Percentiles rank a stretch among this genome's conserved stretches.
Conservation (phyloP, 2,329 filamentous ascomycete genomes). For the Exophiala xenobiotica region DNA sequence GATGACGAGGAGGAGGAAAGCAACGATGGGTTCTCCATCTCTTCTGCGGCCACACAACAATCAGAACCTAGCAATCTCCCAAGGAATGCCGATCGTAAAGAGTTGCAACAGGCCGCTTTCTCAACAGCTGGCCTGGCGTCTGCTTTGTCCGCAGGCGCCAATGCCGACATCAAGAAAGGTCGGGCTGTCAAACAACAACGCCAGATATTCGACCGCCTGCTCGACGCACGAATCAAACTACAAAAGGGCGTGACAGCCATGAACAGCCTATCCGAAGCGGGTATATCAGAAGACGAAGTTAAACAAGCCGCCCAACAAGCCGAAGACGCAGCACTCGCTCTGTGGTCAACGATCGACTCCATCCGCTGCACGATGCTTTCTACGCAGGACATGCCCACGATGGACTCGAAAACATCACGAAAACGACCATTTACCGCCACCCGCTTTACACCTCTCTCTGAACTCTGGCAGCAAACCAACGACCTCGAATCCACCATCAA, state of each 20-base stretch:
- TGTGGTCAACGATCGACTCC: conserved; percentile 70
- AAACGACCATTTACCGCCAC: conserved; percentile 53
- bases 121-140: conserved; percentile 62
- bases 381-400: conserved; percentile 28
- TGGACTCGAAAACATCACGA: conserved; percentile 52
- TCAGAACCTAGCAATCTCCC: no score
- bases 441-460: conserved; percentile 54
- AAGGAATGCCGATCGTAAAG: conserved; percentile 51
- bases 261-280: conserved; percentile 63
- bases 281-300: conserved; percentile 35
- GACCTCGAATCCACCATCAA: conserved; percentile 61
- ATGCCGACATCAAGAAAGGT: conserved; percentile 80
- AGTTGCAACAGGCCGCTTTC: conserved; percentile 65
- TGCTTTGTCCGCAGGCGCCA: conserved; percentile 64
- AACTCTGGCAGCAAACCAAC: conserved; percentile 72
- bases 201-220: conserved; percentile 78
- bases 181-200: conserved; percentile 82
- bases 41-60: conserved; percentile 21
- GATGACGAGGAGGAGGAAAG: conserved; percentile 37
- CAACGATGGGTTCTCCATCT: conserved; percentile 30
- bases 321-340: conserved; percentile 77
- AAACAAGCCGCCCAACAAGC: conserved; percentile 67
- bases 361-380: conserved; percentile 42
- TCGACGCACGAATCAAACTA: conserved; percentile 87
- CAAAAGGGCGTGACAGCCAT: conserved; percentile 85